Percentiles rank a stretch among this genome's conserved stretches.
phyloP scores from a whole-genome alignment of 1,284 basidiomycete species.

The Puccinia hordei region DNA sequence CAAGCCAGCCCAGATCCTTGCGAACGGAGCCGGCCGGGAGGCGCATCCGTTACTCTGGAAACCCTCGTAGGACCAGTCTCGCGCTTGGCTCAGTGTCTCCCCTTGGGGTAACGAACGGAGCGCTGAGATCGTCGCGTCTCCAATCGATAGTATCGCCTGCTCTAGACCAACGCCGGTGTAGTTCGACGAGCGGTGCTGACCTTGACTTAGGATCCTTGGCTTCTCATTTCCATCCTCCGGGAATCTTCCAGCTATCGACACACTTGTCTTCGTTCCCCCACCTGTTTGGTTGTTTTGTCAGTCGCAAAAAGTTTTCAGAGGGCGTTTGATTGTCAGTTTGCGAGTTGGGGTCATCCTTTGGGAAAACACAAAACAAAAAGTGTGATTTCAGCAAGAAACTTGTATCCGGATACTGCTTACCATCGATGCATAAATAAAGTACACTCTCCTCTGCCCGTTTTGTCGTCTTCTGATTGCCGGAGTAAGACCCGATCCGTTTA shows the following conservation, averaged over 20 bases:
- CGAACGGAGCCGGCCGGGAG: constrained; percentile 19
- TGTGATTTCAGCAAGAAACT: too few species aligned
- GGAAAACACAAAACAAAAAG: not conserved
- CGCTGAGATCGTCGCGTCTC: constrained; percentile 10
- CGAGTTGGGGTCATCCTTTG: too few species aligned
- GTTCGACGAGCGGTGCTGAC: constrained; percentile 27
- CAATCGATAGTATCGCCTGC: constrained; percentile 23
- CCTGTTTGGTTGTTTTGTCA: not conserved
- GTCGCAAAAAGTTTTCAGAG: not conserved
- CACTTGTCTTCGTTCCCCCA: constrained; percentile 46
- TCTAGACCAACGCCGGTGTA: constrained; percentile 25
- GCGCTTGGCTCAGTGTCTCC: not conserved
- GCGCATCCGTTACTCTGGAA: not conserved
- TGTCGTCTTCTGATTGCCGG: too few species aligned
- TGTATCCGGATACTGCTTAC: not conserved
- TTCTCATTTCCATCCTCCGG: not conserved
- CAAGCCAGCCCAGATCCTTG: constrained; percentile 40
- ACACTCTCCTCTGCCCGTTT: too few species aligned
- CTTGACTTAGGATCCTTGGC: not conserved
- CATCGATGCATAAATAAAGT: constrained; percentile 9
- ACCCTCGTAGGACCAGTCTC: not conserved
- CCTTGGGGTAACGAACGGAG: not conserved
- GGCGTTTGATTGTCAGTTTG: not conserved
- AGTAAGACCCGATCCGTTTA: too few species aligned
- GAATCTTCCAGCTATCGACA: constrained; percentile 30